These are phyloP conservation scores for Prunus yedoensis DNA, from an alignment of 331 rosid genomes.

Conservation along the genomic window DNA sequence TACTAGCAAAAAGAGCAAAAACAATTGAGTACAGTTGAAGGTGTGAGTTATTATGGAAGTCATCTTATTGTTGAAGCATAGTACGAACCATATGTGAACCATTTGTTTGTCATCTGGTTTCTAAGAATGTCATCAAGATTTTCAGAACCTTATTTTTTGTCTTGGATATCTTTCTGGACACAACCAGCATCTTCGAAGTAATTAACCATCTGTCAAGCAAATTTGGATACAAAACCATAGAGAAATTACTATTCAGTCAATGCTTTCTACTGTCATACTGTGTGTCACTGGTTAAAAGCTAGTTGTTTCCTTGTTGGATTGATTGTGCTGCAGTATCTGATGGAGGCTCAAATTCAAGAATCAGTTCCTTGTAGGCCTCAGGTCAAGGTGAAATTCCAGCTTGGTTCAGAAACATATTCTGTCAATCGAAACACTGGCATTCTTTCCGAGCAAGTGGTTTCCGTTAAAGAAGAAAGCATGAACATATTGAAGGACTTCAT, in stretches of 20 bases:
- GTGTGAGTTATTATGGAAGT: not conserved
- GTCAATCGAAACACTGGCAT: conserved; percentile 41
- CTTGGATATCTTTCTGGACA: not conserved
- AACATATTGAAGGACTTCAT: conserved; percentile 71
- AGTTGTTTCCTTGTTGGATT: conserved; percentile 4
- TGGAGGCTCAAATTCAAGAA: conserved; percentile 49
- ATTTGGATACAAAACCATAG: not conserved
- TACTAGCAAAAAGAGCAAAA: no score
- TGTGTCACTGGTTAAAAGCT: not conserved
- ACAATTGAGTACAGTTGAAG: not conserved
- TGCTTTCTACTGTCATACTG: not conserved
- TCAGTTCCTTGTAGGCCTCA: conserved; percentile 28
- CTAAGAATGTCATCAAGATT: not conserved
- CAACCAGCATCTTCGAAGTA: no score
- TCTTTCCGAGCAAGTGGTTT: conserved; percentile 66
- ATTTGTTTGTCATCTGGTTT: not conserved
- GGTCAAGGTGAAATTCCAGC: conserved; percentile 51
- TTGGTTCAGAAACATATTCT: conserved; percentile 57
- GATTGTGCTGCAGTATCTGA: conserved; percentile 24
- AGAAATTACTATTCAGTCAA: not conserved
- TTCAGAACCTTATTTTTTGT: not conserved
- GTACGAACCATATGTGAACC: not conserved
- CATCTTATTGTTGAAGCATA: not conserved
- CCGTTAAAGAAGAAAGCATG: conserved; percentile 70
- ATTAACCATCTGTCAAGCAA: no score